Evolutionary conservation across 768 basidiomycete genomes (phyloP).

Genomic region (Kwoniella botswanensis): DNA sequence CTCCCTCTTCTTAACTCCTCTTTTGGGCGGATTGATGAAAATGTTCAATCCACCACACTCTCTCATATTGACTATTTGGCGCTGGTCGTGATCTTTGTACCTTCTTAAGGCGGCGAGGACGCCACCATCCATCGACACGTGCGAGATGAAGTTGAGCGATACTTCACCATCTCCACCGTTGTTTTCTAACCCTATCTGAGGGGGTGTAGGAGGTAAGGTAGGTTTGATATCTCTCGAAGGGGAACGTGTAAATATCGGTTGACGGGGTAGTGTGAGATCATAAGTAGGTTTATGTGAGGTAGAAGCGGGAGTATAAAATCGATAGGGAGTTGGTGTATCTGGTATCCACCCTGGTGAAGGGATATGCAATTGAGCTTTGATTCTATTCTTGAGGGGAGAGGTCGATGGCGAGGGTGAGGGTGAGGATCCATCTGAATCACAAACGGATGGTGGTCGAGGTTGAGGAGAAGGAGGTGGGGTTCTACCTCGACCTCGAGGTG

Average conservation of each 20-base stretch:
- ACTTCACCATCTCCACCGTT: not conserved
- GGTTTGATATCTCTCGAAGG: not conserved
- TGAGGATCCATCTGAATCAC: not conserved
- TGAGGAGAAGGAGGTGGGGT: not conserved
- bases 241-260: not conserved
- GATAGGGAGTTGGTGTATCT: slow-evolving; percentile 24
- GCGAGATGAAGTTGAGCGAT: slow-evolving; percentile 10
- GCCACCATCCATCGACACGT: slow-evolving; percentile 21
- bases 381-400: not conserved
- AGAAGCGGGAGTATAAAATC: not conserved
- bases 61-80: too few relatives aligned
- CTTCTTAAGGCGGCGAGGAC: not conserved
- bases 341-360: slow-evolving; percentile 14
- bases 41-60: slow-evolving; percentile 12
- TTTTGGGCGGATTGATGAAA: slow-evolving; percentile 19
- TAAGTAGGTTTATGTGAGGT: not conserved
- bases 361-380: not conserved
- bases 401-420: not conserved
- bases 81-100: not conserved
- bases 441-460: not conserved
- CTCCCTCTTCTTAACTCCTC: not conserved
- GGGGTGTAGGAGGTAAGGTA: not conserved
- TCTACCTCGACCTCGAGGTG: not conserved
- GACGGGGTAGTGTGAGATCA: not conserved
- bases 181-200: not conserved